Base-by-base conservation (phyloP, 2,329 filamentous ascomycete genomes). In the Elsinoe perseae region DNA sequence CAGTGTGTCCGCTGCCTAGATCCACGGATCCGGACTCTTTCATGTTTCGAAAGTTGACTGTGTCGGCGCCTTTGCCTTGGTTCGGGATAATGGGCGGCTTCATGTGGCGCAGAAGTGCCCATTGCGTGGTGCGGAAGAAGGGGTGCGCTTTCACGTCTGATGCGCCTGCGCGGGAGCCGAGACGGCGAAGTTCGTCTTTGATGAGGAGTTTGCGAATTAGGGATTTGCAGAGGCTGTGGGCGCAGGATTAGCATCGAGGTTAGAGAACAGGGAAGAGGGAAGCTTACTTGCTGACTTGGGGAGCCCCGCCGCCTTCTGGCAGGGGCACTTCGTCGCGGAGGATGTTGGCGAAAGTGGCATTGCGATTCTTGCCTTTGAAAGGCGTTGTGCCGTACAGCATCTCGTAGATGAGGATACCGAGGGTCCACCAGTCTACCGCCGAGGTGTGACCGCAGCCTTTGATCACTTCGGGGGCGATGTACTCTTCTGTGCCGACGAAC, bases 311-410 rank as follows among this genome's bases (percentile, higher is more conserved):
- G 63, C 93, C 87, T 65, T 98, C 93, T 0, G 93, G 91, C 73
- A 98, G 98, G 4, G 89, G 88, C 59, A 96, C 93, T 62, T 98
- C 93, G 70, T 98, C 93, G 54, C 91, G 80, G 61, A 98, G 73
- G 63, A 98, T 98, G 69, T 97, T 98, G 59, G 91, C 92, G 75
- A 98, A 98, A 0, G 93, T 98, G 12, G 91, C 90, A 66, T 97
- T 98, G 36, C 93, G 83, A 72, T 96, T 98, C 81, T 98, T 97
- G 64, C 93, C 93, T 77, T 98, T 98, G 80, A 98, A 98, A 1
- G 93, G 93, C 0, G 93, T 98, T 0, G 92, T 98, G 56, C 93
- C 93, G 74, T 92, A 98, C 32, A 98, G 79, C 93, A 98, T 98
- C 73, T 98, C 93, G 70, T 97, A 98, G 57, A 98, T 90, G 67